Conservation (phyloP, 257 asterid genomes). For the Capsicum pubescens region DNA sequence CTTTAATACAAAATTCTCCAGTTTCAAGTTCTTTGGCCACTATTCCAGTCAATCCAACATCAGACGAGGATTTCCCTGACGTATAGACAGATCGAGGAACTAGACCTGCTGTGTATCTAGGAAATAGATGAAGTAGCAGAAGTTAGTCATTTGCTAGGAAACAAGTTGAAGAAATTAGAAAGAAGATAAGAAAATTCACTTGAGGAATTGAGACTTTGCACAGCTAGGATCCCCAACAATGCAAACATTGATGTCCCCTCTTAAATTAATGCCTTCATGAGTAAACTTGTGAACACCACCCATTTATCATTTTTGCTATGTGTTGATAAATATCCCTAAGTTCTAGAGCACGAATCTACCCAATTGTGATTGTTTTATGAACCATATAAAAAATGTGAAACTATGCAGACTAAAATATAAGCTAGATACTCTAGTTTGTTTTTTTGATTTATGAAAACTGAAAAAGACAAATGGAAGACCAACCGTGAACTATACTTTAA, state of each 20-base stretch:
- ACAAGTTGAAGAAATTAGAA: slow-evolving; percentile 22
- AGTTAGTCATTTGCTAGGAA: slow-evolving; percentile 15
- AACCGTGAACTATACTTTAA: slow-evolving; percentile 79
- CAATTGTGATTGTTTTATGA: background rate
- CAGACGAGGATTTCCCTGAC: slow-evolving; percentile 98
- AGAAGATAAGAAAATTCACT: slow-evolving; percentile 52
- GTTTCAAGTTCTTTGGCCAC: slow-evolving; percentile 99
- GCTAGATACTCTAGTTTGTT: background rate
- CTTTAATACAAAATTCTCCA: slow-evolving; percentile 99
- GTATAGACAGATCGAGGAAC: slow-evolving; percentile 98
- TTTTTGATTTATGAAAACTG: background rate
- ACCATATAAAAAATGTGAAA: background rate
- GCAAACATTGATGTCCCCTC: slow-evolving; percentile 98
- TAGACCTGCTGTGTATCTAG: slow-evolving; percentile 83
- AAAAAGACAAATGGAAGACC: slow-evolving; percentile 32
- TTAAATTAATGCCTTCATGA: slow-evolving; percentile 95
- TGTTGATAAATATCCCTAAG: background rate
- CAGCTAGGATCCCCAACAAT: slow-evolving; percentile 99
- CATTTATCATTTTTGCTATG: slow-evolving; percentile 36
- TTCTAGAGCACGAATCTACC: background rate
- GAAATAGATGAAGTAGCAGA: slow-evolving; percentile 28
- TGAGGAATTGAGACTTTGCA: slow-evolving; percentile 95
- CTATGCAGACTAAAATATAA: background rate
- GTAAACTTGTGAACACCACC: slow-evolving; percentile 95
- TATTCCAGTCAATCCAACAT: slow-evolving; percentile 97